Evolutionary conservation across 2,329 filamentous ascomycete species (phyloP).

Genomic region (Fusarium brachygibbosum): DNA sequence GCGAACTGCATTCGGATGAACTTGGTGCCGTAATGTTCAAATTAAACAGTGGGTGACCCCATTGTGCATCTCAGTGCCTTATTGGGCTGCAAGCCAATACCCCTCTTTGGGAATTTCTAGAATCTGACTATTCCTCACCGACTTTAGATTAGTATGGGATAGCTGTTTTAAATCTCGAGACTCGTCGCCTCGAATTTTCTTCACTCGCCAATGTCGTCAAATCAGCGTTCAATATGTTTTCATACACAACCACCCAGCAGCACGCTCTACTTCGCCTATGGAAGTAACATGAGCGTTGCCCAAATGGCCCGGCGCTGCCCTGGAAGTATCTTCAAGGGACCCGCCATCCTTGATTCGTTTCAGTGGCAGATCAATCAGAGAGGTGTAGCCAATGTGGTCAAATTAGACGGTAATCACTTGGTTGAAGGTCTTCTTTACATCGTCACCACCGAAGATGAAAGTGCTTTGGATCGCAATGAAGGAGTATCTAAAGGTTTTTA

Average conservation of each 20-base stretch:
- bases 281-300: constrained; percentile 13
- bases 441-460: constrained; percentile 1
- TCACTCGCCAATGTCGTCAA: not conserved
- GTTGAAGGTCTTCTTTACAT: constrained; percentile 15
- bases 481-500: constrained; percentile 9
- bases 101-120: not conserved
- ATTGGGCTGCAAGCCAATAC: not conserved
- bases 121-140: not conserved
- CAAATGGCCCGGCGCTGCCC: constrained; percentile 21
- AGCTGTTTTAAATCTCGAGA: not conserved
- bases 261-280: constrained; percentile 13
- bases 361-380: constrained; percentile 18
- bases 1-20: not conserved
- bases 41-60: no score
- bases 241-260: not conserved
- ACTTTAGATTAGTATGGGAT: not conserved
- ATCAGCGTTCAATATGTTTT: not conserved
- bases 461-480: constrained; percentile 4
- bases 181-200: not conserved
- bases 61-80: not conserved
- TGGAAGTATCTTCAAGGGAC: constrained; percentile 15
- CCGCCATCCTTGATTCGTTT: constrained; percentile 2
- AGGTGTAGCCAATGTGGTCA: constrained; percentile 7
- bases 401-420: not conserved
- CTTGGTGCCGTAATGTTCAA: no score